phyloP scores from a whole-genome alignment of 2,329 filamentous ascomycete genomes.

The Fusarium chaquense region DNA sequence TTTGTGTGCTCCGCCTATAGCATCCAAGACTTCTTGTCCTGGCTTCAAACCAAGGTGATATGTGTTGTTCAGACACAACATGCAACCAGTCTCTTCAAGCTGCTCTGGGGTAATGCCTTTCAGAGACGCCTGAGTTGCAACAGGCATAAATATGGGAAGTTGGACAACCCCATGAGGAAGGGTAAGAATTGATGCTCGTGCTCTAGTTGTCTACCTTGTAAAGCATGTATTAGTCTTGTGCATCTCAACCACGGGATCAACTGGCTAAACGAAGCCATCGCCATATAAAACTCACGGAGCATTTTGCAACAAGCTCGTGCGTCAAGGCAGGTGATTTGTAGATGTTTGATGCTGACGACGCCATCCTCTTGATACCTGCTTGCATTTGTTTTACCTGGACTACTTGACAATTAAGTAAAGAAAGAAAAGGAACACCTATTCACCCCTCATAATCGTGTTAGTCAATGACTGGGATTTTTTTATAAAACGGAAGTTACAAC shows the following conservation, averaged over 20 bases:
- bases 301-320: conserved; percentile 82
- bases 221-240: conserved; percentile 33
- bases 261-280: conserved; percentile 29
- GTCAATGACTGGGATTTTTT: conserved; percentile 24
- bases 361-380: conserved; percentile 58
- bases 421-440: conserved; percentile 4
- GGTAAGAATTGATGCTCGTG: conserved; percentile 86
- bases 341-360: conserved; percentile 60
- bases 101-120: conserved; percentile 96
- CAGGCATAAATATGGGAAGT: conserved; percentile 97
- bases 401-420: not conserved
- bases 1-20: conserved; percentile 91
- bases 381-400: conserved; percentile 44
- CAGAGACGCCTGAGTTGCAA: conserved; percentile 94
- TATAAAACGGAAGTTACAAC: conserved; percentile 22
- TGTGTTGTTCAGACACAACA: conserved; percentile 96
- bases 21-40: conserved; percentile 87
- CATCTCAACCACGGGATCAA: not conserved
- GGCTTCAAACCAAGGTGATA: conserved; percentile 97
- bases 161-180: conserved; percentile 93
- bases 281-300: conserved; percentile 72
- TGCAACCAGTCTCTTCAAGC: conserved; percentile 87
- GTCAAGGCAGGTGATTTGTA: conserved; percentile 75
- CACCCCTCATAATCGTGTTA: conserved; percentile 18
- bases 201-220: conserved; percentile 82